Conservation (phyloP, 176 grass and related monocot genomes). For the Ensete ventricosum region DNA sequence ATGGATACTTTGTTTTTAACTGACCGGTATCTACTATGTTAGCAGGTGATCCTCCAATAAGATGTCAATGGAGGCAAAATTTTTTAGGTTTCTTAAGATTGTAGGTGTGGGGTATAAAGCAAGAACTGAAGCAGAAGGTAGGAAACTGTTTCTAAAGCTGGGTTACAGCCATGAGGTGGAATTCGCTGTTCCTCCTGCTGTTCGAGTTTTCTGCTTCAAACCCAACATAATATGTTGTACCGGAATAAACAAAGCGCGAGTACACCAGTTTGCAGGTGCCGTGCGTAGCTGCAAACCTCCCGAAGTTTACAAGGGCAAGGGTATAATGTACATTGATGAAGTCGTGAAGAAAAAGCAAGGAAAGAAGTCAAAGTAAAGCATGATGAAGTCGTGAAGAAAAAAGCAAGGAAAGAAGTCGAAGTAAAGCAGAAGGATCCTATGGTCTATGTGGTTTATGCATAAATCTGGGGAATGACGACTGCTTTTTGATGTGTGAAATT, state of each 20-base stretch:
- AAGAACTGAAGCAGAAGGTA: slow-evolving; percentile 48
- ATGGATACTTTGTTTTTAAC: background rate
- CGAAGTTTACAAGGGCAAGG: slow-evolving; percentile 58
- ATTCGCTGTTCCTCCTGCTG: slow-evolving; percentile 50
- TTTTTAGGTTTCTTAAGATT: slow-evolving; percentile 56
- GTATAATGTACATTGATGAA: slow-evolving; percentile 59
- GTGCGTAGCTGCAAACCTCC: slow-evolving; percentile 53
- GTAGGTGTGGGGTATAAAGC: slow-evolving; percentile 61
- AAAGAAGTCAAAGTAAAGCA: slow-evolving; percentile 32
- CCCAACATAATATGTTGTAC: slow-evolving; percentile 53
- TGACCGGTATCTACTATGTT: background rate
- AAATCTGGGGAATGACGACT: too few species aligned
- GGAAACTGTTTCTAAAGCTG: slow-evolving; percentile 60
- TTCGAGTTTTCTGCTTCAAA: slow-evolving; percentile 67
- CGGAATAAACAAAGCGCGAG: slow-evolving; percentile 40
- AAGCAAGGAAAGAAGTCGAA: slow-evolving; percentile 4
- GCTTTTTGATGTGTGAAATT: too few species aligned
- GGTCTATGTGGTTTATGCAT: too few species aligned
- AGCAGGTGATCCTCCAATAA: background rate
- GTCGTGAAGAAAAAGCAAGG: slow-evolving; percentile 57
- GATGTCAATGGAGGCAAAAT: slow-evolving; percentile 40
- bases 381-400: slow-evolving; percentile 62
- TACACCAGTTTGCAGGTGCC: slow-evolving; percentile 46
- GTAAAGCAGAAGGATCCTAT: too few species aligned
- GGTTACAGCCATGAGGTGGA: slow-evolving; percentile 64